These are phyloP conservation scores for Neonectria punicea DNA, from an alignment of 2,329 filamentous ascomycete species.

Conservation along the genomic window DNA sequence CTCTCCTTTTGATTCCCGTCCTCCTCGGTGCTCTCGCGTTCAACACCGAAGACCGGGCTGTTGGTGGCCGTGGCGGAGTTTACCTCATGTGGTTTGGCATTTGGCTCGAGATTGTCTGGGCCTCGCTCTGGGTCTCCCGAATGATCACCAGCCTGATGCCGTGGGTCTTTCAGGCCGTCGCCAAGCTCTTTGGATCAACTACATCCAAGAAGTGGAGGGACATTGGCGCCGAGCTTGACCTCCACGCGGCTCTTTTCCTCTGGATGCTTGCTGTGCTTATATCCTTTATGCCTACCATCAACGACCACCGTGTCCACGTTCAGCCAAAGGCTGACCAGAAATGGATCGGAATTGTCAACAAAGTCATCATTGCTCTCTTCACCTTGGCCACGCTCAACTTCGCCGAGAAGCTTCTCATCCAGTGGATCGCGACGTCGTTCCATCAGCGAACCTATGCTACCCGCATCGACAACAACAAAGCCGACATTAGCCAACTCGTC, in stretches of 20 bases:
- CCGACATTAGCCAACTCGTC: slow-evolving; percentile 75
- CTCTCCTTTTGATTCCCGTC: slow-evolving; percentile 58
- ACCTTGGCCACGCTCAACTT: slow-evolving; percentile 84
- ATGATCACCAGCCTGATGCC: slow-evolving; percentile 65
- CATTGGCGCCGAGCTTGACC: slow-evolving; percentile 84
- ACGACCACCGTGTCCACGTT: slow-evolving; percentile 58
- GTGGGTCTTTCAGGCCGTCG: slow-evolving; percentile 59
- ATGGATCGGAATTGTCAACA: slow-evolving; percentile 86
- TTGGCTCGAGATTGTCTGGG: slow-evolving; percentile 94
- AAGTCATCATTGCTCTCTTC: slow-evolving; percentile 87
- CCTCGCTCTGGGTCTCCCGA: slow-evolving; percentile 83
- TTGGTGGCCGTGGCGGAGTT: slow-evolving; percentile 77
- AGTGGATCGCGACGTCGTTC: slow-evolving; percentile 94
- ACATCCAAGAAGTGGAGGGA: slow-evolving; percentile 94
- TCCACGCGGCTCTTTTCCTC: slow-evolving; percentile 87
- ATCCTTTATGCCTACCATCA: slow-evolving; percentile 86
- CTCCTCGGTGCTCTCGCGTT: slow-evolving; percentile 56
- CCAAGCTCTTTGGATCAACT: slow-evolving; percentile 81
- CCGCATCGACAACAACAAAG: slow-evolving; percentile 91
- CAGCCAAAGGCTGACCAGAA: slow-evolving; percentile 59
- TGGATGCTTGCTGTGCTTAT: slow-evolving; percentile 91
- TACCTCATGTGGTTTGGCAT: slow-evolving; percentile 90
- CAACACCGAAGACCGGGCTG: slow-evolving; percentile 55
- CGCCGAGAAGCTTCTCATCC: slow-evolving; percentile 91
- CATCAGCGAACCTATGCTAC: slow-evolving; percentile 91